Conservation (phyloP, 2,329 filamentous ascomycete genomes). For the Ascomycota sp. region DNA sequence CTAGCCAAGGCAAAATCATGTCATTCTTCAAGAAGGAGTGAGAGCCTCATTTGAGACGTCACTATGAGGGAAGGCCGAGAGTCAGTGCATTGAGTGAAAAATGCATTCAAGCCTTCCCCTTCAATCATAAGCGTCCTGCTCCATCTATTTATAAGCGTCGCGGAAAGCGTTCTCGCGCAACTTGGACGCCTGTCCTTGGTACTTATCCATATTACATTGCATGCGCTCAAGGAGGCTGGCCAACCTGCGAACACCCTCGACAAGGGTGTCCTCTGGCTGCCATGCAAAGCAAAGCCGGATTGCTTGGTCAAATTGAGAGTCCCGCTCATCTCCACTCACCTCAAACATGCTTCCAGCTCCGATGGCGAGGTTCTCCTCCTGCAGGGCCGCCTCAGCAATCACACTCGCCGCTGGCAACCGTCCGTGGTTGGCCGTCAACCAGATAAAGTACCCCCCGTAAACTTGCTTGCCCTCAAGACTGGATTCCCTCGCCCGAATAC, state of each 20-base stretch:
- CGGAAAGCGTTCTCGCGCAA: slow-evolving; percentile 4
- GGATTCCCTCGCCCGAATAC: slow-evolving; percentile 22
- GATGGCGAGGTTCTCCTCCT: slow-evolving; percentile 43
- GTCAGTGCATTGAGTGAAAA: not conserved
- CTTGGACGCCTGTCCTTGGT: slow-evolving; percentile 4
- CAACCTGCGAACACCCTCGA: slow-evolving; percentile 44
- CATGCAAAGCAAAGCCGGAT: slow-evolving; percentile 51
- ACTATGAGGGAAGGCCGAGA: not conserved
- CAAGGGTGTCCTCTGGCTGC: slow-evolving; percentile 42
- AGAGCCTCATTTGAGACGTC: not conserved
- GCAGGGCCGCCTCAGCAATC: slow-evolving; percentile 32
- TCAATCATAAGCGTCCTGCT: no score
- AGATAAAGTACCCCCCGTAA: slow-evolving; percentile 71
- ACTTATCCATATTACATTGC: slow-evolving; percentile 8
- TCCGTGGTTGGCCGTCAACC: slow-evolving; percentile 41
- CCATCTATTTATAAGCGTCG: slow-evolving; percentile 7
- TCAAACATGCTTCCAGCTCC: slow-evolving; percentile 50
- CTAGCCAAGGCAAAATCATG: slow-evolving; percentile 63
- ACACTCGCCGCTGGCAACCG: slow-evolving; percentile 23
- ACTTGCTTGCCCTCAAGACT: slow-evolving; percentile 20
- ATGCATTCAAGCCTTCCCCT: no score
- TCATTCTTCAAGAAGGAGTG: slow-evolving; percentile 75
- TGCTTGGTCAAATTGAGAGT: slow-evolving; percentile 31
- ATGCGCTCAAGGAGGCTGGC: slow-evolving; percentile 20
- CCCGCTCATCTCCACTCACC: slow-evolving; percentile 31